These are phyloP conservation scores for Linnemannia zychae DNA, from an alignment of 192 early-diverging fungal species.

Conservation along the genomic window DNA sequence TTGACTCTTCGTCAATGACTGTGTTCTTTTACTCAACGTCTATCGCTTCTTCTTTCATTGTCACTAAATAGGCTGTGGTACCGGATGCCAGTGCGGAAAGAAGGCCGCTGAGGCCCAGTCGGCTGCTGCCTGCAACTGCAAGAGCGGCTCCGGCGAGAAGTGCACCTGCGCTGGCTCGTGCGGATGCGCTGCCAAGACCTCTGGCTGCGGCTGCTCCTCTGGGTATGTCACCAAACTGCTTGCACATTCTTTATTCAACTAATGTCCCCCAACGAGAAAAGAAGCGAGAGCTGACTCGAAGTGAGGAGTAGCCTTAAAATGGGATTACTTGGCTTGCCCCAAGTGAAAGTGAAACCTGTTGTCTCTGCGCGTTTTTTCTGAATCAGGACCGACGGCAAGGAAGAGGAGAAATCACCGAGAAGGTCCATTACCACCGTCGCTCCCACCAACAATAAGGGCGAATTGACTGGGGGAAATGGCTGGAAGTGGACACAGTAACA, in stretches of 20 bases:
- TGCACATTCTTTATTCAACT: not conserved
- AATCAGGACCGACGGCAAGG: not conserved
- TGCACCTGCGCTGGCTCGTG: conserved; percentile 45
- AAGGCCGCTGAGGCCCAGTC: conserved; percentile 26
- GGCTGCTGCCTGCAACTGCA: conserved; percentile 25
- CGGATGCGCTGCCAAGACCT: conserved; percentile 29
- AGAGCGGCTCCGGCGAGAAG: conserved; percentile 34
- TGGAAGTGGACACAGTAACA: not conserved
- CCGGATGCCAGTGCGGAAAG: conserved; percentile 55
- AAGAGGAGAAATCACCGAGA: no score
- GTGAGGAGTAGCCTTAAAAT: no score
- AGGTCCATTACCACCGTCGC: no score
- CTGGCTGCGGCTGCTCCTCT: conserved; percentile 49
- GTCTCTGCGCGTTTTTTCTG: not conserved
- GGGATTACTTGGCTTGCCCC: no score
- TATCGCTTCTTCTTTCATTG: not conserved
- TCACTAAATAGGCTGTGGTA: conserved; percentile 29
- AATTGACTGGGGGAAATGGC: no score
- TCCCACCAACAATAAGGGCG: no score
- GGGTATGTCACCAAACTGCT: conserved; percentile 29
- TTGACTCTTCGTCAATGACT: no score
- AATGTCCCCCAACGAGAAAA: not conserved
- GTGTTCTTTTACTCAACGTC: not conserved
- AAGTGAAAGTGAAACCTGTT: not conserved
- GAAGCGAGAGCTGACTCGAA: not conserved